Evolutionary conservation across 2,329 filamentous ascomycete genomes (phyloP).

Genomic region (Ophioceras dolichostomum): DNA sequence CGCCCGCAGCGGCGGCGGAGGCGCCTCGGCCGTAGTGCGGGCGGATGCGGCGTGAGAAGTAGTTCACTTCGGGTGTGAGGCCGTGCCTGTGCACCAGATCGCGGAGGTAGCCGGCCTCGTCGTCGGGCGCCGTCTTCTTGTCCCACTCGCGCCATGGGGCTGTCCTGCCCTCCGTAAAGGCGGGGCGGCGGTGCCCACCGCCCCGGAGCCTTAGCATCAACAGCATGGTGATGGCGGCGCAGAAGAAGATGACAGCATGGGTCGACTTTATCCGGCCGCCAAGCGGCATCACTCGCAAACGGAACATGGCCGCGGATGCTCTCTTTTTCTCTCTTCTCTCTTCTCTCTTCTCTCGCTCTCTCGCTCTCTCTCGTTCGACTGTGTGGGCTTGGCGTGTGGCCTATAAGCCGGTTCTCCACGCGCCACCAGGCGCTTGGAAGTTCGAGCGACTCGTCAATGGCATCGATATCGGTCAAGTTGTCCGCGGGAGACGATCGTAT

Average conservation of each 20-base stretch:
- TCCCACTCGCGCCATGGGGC: constrained; percentile 7
- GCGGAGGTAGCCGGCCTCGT: constrained; percentile 12
- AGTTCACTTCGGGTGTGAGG: constrained; percentile 13
- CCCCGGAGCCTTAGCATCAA: background rate
- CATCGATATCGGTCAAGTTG: too few species aligned
- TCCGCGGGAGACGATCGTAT: too few species aligned
- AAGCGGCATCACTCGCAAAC: background rate
- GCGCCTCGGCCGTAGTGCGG: constrained; percentile 3
- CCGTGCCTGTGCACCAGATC: constrained; percentile 12
- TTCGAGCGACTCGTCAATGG: too few species aligned
- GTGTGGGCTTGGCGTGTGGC: too few species aligned
- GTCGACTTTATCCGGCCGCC: background rate
- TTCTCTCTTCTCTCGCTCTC: too few species aligned
- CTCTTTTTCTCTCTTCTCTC: too few species aligned
- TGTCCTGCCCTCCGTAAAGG: constrained; percentile 13
- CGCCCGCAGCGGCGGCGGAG: too few species aligned
- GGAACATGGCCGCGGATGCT: background rate
- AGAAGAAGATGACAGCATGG: background rate
- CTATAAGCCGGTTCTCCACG: too few species aligned
- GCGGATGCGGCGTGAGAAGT: constrained; percentile 11
- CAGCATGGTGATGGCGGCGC: background rate
- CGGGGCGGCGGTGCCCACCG: constrained; percentile 7
- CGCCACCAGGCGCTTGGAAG: too few species aligned
- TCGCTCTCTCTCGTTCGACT: too few species aligned
- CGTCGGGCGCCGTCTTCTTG: constrained; percentile 6